Evolutionary conservation across 768 basidiomycete species (phyloP), one percentile per base, ranked within the genome.

Genomic region (Suillus subaureus): DNA sequence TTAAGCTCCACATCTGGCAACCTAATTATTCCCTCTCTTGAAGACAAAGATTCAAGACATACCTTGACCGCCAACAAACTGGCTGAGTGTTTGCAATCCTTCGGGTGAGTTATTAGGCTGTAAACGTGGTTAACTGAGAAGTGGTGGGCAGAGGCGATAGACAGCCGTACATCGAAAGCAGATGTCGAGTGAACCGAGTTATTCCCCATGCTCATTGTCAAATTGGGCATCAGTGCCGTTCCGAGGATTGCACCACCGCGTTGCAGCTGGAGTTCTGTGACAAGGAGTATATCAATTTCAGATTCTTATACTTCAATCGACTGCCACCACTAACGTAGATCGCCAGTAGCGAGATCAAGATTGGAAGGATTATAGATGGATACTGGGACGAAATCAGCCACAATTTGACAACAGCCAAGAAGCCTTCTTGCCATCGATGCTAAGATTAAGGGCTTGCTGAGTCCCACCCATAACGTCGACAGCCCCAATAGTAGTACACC

Each of bases 391-490:
- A 49, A 66, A 66, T 43, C 23, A 56, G 33, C 16, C n/a, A 62
- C 23, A 47, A 31, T 5, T n/a, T 21, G 15, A 21, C 5, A 28
- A 13, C 26, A 51, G 6, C 37, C 43, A 52, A 43, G 9, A 51
- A 55, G 33, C 60, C 23, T 63, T 51, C 75, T 63, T 61, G 87
- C 88, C 87, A 62, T 82, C 78, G 62, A 92, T 90, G 28, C 74
- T 81, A 65, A 92, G 83, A 21, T 81, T 78, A 66, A 92, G 84
- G 21, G 83, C 86, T 33, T 85, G 82, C 15, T 76, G 71, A 12
- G 87, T 86, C 40, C 90, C 91, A 55, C 90, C 89, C 35, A 83
- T 68, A 2, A 92, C 87, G 71, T 92, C 90, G 21, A 92, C 89
- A 16, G 71, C 77, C 31, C 81, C 76, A 63, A 92, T 89, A 8